Conservation (phyloP, 306 rosid genomes). For the Quercus robur region DNA sequence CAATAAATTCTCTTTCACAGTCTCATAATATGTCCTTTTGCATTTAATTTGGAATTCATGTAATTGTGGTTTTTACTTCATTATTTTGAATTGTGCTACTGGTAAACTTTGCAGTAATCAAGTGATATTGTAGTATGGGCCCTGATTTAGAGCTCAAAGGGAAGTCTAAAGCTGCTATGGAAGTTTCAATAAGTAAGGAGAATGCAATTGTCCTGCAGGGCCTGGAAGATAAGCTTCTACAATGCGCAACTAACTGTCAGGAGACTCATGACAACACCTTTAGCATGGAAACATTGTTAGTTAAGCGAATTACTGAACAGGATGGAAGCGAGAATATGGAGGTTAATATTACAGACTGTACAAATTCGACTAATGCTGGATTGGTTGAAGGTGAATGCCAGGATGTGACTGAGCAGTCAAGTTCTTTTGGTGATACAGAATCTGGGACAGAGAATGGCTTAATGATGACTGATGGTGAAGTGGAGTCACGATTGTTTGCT, state of each 20-base stretch:
- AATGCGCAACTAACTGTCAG: slow-evolving; percentile 24
- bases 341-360: slow-evolving; percentile 38
- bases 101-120: background rate
- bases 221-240: slow-evolving; percentile 17
- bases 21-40: background rate
- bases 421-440: slow-evolving; percentile 70
- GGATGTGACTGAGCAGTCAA: slow-evolving; percentile 53
- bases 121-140: slow-evolving; percentile 40
- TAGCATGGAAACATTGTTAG: slow-evolving; percentile 20
- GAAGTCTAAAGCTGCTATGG: slow-evolving; percentile 31
- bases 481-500: slow-evolving; percentile 36
- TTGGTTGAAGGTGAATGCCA: slow-evolving; percentile 25
- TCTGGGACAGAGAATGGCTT: slow-evolving; percentile 42
- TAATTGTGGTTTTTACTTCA: slow-evolving; percentile 3
- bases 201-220: slow-evolving; percentile 5
- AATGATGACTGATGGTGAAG: slow-evolving; percentile 51
- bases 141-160: slow-evolving; percentile 39
- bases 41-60: background rate
- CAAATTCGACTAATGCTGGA: slow-evolving; percentile 25
- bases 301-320: slow-evolving; percentile 16
- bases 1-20: background rate
- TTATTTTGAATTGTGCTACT: slow-evolving; percentile 15
- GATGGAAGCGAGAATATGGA: slow-evolving; percentile 39
- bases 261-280: slow-evolving; percentile 9
- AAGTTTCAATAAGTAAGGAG: slow-evolving; percentile 34